Evolutionary conservation across 176 grass and related monocot species (phyloP), one percentile per base, ranked within the genome.

Genomic region (Tillandsia leiboldiana): DNA sequence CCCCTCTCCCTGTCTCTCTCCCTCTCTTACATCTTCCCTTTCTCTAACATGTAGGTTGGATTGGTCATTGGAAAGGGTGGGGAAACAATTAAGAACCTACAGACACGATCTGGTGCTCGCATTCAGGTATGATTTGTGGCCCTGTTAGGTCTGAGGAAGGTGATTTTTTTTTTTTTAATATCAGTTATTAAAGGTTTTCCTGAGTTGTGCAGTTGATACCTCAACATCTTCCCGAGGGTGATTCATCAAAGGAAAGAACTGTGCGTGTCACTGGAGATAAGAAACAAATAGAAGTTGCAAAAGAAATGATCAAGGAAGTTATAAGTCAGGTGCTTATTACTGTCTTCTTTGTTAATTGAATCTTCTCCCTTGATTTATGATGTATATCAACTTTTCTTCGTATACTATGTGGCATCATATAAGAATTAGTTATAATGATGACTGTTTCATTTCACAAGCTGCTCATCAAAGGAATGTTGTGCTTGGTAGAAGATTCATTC

Each of bases 61-160:
- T 71, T 87, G 28, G 84, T 99, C 48, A 99, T 99, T 23, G 95
- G 95, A 74, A 99, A 99, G 84, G 89, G 89, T 2, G 94, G 94
- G 0, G 87, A 99, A 63, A 90, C 87, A 71, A 99, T 99, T 65
- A 93, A 93, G 81, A 86, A 78, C 53, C 66, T 99, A 49, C 94
- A 99, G 69, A 82, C 82, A 15, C 84, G 82, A 83, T 99, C 95
- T 26, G 95, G 95, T 73, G 90, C 90, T 86, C 95, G 87, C 51
- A 99, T 94, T 70, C 90, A 93, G 89, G 94, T 99, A 70, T 50
- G 56, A 9, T 68, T 53, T 86, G 10, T 82, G 72, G n/a, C 23
- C 47, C 20, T 57, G 6, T 9, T 51, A 54, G 26, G 51, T 20
- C 15, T 20, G 8, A 10, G 48, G 50, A 5, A 10, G 7, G 20